Percentiles rank a stretch among this genome's conserved stretches.
These are phyloP conservation scores for Medicago arabica DNA, from an alignment of 306 rosid species.

Conservation along the genomic window DNA sequence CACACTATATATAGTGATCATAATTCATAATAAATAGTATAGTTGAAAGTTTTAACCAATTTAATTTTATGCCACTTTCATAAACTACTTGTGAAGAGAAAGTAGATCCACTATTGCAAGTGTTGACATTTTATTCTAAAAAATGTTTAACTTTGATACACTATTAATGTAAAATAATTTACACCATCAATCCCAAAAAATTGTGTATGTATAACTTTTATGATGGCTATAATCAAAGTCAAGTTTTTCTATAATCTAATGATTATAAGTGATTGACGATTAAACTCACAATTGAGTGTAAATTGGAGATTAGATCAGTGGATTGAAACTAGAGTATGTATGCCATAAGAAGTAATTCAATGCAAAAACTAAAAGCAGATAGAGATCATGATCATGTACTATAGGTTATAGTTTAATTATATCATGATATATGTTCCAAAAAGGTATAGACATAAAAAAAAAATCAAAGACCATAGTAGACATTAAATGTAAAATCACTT, in stretches of 20 bases:
- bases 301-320: slow-evolving; percentile 33
- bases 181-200: no score
- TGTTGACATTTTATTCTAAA: not conserved
- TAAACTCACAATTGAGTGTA: not conserved
- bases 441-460: not conserved
- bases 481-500: slow-evolving; percentile 43
- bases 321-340: slow-evolving; percentile 8
- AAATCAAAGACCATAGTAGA: slow-evolving; percentile 9
- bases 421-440: not conserved
- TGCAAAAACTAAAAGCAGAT: not conserved
- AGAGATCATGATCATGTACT: not conserved
- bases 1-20: not conserved
- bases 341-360: slow-evolving; percentile 16
- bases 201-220: no score
- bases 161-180: no score
- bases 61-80: slow-evolving; percentile 15
- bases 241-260: not conserved
- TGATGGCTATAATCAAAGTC: not conserved
- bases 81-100: slow-evolving; percentile 8
- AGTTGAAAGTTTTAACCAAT: slow-evolving; percentile 6
- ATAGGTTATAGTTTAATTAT: not conserved
- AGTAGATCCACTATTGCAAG: slow-evolving; percentile 1
- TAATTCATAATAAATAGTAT: not conserved
- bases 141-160: no score
- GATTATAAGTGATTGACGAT: not conserved